phyloP scores from a whole-genome alignment of 495 filamentous ascomycete species.

The Penicillium cinerascens region DNA sequence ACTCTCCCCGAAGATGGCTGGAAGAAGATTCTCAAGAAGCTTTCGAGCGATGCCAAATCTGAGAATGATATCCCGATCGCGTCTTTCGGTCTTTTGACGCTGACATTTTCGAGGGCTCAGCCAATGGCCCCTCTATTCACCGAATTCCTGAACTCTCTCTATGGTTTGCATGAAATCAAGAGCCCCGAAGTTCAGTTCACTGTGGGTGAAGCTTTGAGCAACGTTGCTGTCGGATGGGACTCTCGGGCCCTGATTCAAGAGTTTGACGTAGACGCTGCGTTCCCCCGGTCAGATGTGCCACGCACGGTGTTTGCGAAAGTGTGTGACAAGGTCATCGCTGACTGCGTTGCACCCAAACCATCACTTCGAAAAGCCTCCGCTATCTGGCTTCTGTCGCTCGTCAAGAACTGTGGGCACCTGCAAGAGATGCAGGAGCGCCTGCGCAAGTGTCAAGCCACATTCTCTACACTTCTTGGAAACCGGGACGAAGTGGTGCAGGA shows the following conservation, averaged over 20 bases:
- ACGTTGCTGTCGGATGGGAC: slow-evolving; percentile 74
- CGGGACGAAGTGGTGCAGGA: slow-evolving; percentile 93
- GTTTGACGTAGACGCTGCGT: slow-evolving; percentile 56
- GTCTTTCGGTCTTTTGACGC: slow-evolving; percentile 64
- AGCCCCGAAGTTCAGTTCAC: slow-evolving; percentile 84
- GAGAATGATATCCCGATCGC: slow-evolving; percentile 78
- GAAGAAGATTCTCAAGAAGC: slow-evolving; percentile 51
- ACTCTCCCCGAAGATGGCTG: slow-evolving; percentile 36
- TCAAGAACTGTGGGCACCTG: slow-evolving; percentile 82
- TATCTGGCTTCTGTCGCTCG: slow-evolving; percentile 89
- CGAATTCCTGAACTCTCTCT: slow-evolving; percentile 58
- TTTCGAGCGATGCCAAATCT: slow-evolving; percentile 64
- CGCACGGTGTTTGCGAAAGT: slow-evolving; percentile 49
- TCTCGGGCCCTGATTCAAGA: slow-evolving; percentile 57
- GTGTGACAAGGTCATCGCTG: slow-evolving; percentile 63
- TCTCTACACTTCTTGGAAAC: slow-evolving; percentile 81
- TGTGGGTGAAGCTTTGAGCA: slow-evolving; percentile 79
- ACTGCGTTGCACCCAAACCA: slow-evolving; percentile 80
- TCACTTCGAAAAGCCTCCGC: slow-evolving; percentile 82
- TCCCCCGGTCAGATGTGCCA: slow-evolving; percentile 41
- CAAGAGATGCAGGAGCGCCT: slow-evolving; percentile 66
- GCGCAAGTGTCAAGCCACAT: slow-evolving; percentile 77
- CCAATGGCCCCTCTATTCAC: slow-evolving; percentile 25
- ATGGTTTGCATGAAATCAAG: slow-evolving; percentile 73
- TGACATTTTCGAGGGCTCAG: slow-evolving; percentile 44